Evolutionary conservation across 306 rosid genomes (phyloP).

Genomic region (Prunus campanulata): DNA sequence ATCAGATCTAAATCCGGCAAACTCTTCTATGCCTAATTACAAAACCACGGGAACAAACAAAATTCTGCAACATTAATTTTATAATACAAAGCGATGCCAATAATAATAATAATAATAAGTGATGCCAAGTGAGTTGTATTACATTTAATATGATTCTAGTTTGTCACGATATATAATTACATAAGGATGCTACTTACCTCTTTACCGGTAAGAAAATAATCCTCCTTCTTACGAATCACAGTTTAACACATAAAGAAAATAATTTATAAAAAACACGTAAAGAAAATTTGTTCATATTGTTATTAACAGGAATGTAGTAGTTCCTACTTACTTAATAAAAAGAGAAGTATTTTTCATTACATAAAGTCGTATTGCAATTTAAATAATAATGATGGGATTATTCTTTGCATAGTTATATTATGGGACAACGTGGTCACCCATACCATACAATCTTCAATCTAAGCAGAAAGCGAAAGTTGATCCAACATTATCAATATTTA

Average conservation of each 20-base stretch:
- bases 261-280: too few relatives aligned
- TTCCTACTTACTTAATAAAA: accelerated
- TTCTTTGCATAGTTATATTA: background rate
- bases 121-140: background rate
- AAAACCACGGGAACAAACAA: background rate
- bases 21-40: background rate
- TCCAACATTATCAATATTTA: background rate
- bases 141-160: background rate
- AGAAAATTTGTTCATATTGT: too few relatives aligned
- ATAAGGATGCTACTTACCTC: too few relatives aligned
- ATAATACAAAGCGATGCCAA: too few relatives aligned
- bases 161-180: background rate
- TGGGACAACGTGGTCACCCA: background rate
- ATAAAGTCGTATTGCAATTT: background rate
- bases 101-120: too few relatives aligned
- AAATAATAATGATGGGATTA: background rate
- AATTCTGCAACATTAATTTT: background rate
- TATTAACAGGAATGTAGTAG: accelerated
- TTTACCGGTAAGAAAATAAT: too few relatives aligned
- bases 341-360: background rate
- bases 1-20: slow-evolving; percentile 4
- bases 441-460: background rate
- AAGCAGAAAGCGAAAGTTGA: background rate
- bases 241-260: too few relatives aligned
- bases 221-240: too few relatives aligned